Evolutionary conservation across 495 filamentous ascomycete species (phyloP).

Genomic region (Echria macrotheca): DNA sequence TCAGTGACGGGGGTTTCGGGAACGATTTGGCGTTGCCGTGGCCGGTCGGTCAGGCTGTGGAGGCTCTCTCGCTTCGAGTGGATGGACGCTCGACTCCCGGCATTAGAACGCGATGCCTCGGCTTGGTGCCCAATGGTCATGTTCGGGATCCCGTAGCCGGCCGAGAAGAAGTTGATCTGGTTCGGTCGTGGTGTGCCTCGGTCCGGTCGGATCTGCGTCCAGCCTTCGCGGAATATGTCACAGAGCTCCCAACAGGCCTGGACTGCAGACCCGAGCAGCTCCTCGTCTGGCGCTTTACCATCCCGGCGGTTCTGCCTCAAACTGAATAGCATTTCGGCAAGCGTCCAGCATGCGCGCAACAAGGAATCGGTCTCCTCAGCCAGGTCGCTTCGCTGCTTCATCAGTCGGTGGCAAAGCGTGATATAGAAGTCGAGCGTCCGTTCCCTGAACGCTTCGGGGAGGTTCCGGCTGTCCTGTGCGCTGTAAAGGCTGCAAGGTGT

Average conservation of each 20-base stretch:
- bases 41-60: conserved; percentile 31
- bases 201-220: conserved; percentile 83
- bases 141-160: conserved; percentile 19
- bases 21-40: conserved; percentile 31
- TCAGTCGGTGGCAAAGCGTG: conserved; percentile 83
- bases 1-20: conserved; percentile 91
- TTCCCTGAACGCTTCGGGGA: conserved; percentile 85
- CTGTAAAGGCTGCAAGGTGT: conserved; percentile 62
- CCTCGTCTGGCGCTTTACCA: conserved; percentile 68
- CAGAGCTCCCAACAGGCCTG: conserved; percentile 94
- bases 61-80: conserved; percentile 42
- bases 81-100: conserved; percentile 38
- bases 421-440: conserved; percentile 91
- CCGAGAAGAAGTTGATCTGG: conserved; percentile 62
- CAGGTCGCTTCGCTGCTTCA: conserved; percentile 79
- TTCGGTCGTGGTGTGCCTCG: conserved; percentile 79
- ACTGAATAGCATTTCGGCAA: conserved; percentile 92
- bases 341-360: conserved; percentile 79
- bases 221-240: conserved; percentile 88
- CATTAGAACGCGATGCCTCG: conserved; percentile 27
- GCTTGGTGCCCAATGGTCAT: conserved; percentile 21
- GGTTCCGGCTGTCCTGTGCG: conserved; percentile 69
- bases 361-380: conserved; percentile 77
- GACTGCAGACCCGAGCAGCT: conserved; percentile 77
- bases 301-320: conserved; percentile 77